Conservation (phyloP, 2,329 filamentous ascomycete genomes). For the Periconia sp. region DNA sequence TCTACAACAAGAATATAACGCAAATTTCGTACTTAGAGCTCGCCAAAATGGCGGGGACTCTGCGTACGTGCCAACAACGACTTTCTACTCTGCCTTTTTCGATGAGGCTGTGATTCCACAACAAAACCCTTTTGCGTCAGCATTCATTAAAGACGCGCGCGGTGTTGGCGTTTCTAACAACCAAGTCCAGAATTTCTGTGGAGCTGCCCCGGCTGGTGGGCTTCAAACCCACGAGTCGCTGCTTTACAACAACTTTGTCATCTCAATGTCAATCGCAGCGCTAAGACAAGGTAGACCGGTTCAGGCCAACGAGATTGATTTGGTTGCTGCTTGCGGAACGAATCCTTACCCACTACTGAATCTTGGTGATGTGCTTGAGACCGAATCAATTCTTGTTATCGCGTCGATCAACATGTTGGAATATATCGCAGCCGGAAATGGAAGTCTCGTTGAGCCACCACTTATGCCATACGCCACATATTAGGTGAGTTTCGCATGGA, state of each 20-base stretch:
- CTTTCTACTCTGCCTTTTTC: slow-evolving; percentile 51
- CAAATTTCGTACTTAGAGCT: slow-evolving; percentile 47
- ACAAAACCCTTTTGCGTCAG: slow-evolving; percentile 50
- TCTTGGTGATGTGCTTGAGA: slow-evolving; percentile 50
- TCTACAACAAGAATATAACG: slow-evolving; percentile 52
- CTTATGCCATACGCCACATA: slow-evolving; percentile 43
- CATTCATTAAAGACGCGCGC: slow-evolving; percentile 46
- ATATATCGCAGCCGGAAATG: slow-evolving; percentile 23
- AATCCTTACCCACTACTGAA: slow-evolving; percentile 44
- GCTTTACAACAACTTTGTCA: slow-evolving; percentile 53
- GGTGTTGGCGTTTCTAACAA: slow-evolving; percentile 54
- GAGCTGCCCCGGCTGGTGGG: slow-evolving; percentile 43
- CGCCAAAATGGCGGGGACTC: slow-evolving; percentile 51
- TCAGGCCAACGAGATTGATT: slow-evolving; percentile 41
- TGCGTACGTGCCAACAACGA: slow-evolving; percentile 59
- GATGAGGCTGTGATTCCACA: slow-evolving; percentile 59
- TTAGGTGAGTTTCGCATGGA: too few species aligned
- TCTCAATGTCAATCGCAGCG: slow-evolving; percentile 51
- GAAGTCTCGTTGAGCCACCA: slow-evolving; percentile 43
- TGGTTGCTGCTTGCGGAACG: slow-evolving; percentile 43
- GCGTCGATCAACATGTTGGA: slow-evolving; percentile 39
- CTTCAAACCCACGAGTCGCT: slow-evolving; percentile 56
- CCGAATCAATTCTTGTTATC: slow-evolving; percentile 46
- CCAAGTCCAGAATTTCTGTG: slow-evolving; percentile 51
- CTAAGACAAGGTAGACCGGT: slow-evolving; percentile 52